A percentile compares a stretch with the other conserved stretches of the same genome.
Evolutionary conservation across 352 stramenopile species (phyloP).

Genomic region (Saprolegnia parasitica): DNA sequence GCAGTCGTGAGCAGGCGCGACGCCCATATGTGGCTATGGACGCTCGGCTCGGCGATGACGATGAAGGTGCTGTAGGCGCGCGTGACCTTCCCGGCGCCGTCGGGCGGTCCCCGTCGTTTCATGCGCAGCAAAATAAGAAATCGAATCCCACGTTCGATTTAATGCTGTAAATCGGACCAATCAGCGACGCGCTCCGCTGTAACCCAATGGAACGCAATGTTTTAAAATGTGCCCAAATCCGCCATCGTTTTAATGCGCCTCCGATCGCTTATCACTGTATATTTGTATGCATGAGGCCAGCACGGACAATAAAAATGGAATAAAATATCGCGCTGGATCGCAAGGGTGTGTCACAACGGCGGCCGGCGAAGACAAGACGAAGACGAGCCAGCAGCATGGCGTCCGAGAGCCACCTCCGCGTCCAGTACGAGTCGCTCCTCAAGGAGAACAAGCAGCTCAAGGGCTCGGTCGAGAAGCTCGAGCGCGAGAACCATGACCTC

Average conservation of each 20-base stretch:
- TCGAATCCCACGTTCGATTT: background rate
- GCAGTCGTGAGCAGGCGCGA: background rate
- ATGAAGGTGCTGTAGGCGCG: background rate
- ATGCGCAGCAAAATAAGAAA: background rate
- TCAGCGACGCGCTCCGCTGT: background rate
- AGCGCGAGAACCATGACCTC: constrained; percentile 85
- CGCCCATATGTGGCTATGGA: background rate
- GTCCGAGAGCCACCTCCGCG: constrained; percentile 72
- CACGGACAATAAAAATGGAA: background rate
- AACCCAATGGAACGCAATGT: background rate
- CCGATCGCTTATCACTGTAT: background rate
- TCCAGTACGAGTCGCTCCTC: constrained; percentile 76
- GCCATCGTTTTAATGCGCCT: background rate
- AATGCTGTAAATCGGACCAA: background rate
- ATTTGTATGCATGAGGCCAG: background rate
- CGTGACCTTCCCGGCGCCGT: background rate
- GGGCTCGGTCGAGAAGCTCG: constrained; percentile 73
- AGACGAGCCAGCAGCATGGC: constrained; percentile 57
- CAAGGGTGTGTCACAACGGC: too few relatives aligned
- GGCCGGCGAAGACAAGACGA: too few relatives aligned
- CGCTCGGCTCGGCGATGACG: background rate
- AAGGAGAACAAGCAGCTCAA: constrained; percentile 87
- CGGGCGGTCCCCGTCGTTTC: background rate
- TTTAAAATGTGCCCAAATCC: background rate
- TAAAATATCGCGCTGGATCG: too few relatives aligned